phyloP scores from a whole-genome alignment of 2,329 filamentous ascomycete genomes.

The Teratosphaeria epicoccoides region DNA sequence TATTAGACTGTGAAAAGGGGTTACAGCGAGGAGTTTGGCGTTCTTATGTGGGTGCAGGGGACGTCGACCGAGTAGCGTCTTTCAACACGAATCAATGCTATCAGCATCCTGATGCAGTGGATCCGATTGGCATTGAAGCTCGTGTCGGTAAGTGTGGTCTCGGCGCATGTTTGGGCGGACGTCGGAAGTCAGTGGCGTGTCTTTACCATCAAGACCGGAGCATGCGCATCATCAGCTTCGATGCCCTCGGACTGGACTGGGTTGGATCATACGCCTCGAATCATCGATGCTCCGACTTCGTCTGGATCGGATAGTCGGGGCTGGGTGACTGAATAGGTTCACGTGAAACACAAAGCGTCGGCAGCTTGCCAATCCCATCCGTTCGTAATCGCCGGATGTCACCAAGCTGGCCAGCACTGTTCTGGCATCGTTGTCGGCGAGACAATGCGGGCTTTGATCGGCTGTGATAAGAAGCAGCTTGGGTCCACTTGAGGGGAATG shows the following conservation, averaged over 20 bases:
- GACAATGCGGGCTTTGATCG: background rate
- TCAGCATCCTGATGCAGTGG: too few relatives aligned
- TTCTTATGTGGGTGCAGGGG: background rate
- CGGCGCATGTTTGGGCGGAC: too few relatives aligned
- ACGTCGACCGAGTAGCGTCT: too few relatives aligned
- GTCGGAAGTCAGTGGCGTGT: too few relatives aligned
- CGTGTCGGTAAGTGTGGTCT: too few relatives aligned
- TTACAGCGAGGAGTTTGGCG: too few relatives aligned
- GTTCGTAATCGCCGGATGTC: background rate
- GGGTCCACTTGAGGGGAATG: background rate
- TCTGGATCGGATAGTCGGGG: background rate
- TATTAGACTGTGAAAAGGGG: too few relatives aligned
- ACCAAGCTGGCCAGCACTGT: background rate
- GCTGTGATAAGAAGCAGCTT: background rate
- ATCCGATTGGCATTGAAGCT: too few relatives aligned
- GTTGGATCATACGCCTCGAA: background rate
- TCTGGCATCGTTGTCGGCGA: background rate
- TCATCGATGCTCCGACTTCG: background rate
- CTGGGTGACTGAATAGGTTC: background rate
- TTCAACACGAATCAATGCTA: too few relatives aligned
- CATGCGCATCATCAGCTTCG: background rate
- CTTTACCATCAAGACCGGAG: background rate
- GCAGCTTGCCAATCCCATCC: background rate
- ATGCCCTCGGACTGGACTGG: too few relatives aligned
- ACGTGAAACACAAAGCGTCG: background rate